Percentiles rank a stretch among this genome's conserved stretches.
phyloP scores from a whole-genome alignment of 2,329 filamentous ascomycete genomes.

The Arthrobotrys iridis region DNA sequence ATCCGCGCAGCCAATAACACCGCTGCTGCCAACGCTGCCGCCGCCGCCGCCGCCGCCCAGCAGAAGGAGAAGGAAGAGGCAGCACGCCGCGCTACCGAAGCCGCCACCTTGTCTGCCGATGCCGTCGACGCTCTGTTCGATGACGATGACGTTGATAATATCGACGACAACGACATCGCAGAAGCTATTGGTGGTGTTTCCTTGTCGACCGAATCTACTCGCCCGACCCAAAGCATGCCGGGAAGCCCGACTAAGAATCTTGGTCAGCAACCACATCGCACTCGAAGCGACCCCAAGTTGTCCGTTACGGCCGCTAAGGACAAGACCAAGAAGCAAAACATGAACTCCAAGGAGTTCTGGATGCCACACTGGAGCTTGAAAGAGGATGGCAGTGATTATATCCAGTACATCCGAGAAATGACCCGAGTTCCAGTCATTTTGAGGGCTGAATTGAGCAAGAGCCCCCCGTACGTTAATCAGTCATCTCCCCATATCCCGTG shows the following conservation, averaged over 20 bases:
- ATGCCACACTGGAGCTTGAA: slow-evolving; percentile 86
- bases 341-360: slow-evolving; percentile 84
- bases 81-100: slow-evolving; percentile 91
- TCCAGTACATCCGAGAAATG: slow-evolving; percentile 99
- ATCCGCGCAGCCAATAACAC: slow-evolving; percentile 78
- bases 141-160: slow-evolving; percentile 81
- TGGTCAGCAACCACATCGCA: slow-evolving; percentile 79
- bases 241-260: slow-evolving; percentile 85
- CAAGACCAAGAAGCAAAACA: slow-evolving; percentile 75
- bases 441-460: slow-evolving; percentile 98
- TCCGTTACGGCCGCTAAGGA: slow-evolving; percentile 74
- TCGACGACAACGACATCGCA: slow-evolving; percentile 78
- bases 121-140: slow-evolving; percentile 96
- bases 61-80: slow-evolving; percentile 90
- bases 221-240: slow-evolving; percentile 93
- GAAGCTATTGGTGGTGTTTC: slow-evolving; percentile 92
- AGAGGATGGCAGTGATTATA: slow-evolving; percentile 93
- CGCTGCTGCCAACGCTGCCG: slow-evolving; percentile 76
- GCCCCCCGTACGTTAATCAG: slow-evolving; percentile 84
- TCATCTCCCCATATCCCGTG: neutral
- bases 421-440: slow-evolving; percentile 95
- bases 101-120: slow-evolving; percentile 90
- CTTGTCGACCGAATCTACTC: slow-evolving; percentile 73
- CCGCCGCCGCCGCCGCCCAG: slow-evolving; percentile 81
- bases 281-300: slow-evolving; percentile 93